phyloP scores from a whole-genome alignment of 306 rosid genomes.

The Cicer judaicum region DNA sequence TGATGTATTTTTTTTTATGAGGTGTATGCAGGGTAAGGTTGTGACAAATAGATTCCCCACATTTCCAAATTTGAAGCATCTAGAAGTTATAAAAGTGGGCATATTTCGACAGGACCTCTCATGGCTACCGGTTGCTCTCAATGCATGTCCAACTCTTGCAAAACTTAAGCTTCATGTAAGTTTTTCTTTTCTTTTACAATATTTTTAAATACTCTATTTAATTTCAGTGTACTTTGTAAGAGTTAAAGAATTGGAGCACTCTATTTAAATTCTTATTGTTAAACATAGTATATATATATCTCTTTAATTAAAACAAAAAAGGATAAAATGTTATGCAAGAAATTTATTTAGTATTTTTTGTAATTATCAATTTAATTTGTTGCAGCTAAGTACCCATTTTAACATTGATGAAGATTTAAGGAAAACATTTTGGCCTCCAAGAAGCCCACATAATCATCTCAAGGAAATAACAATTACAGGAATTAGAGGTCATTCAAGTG shows the following conservation, averaged over 20 bases:
- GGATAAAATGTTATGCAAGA: too few species aligned
- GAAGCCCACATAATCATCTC: conserved; percentile 26
- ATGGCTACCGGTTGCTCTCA: conserved; percentile 38
- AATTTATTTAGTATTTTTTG: not conserved
- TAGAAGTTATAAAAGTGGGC: conserved; percentile 41
- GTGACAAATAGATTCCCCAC: conserved; percentile 7
- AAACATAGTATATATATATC: too few species aligned
- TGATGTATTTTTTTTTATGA: not conserved
- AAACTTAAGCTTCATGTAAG: conserved; percentile 49
- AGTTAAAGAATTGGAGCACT: too few species aligned
- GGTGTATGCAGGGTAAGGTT: conserved; percentile 16
- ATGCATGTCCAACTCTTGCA: conserved; percentile 39
- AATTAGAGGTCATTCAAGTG: conserved; percentile 35
- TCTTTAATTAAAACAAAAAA: too few species aligned
- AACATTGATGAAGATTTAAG: conserved; percentile 16
- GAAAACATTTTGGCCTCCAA: not conserved
- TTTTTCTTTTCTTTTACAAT: not conserved
- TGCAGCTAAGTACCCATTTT: conserved; percentile 41
- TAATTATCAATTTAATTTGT: conserved; percentile 9
- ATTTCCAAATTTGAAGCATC: conserved; percentile 40
- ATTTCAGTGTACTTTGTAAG: not conserved
- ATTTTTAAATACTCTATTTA: not conserved
- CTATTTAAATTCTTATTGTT: too few species aligned
- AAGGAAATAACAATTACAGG: conserved; percentile 47
- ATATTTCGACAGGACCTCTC: conserved; percentile 10